Evolutionary conservation across 257 asterid species (phyloP).

Genomic region (Przewalskia tangutica): DNA sequence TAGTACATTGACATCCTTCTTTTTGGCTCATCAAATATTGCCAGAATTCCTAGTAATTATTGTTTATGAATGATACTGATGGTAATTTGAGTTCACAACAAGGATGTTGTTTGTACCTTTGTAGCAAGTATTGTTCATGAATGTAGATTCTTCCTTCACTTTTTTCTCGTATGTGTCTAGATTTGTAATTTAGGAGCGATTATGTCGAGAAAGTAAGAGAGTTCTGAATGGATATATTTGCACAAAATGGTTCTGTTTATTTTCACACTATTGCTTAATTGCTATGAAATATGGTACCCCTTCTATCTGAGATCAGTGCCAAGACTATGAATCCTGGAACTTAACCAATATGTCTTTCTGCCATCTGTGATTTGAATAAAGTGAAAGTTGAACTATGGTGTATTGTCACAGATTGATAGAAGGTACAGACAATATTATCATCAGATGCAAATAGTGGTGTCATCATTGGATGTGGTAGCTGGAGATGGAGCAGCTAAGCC

Average conservation of each 20-base stretch:
- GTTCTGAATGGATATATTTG: background rate
- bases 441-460: slow-evolving; percentile 74
- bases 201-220: background rate
- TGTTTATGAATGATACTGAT: background rate
- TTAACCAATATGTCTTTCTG: background rate
- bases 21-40: background rate
- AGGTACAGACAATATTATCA: slow-evolving; percentile 76
- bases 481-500: slow-evolving; percentile 74
- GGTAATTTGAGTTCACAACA: background rate
- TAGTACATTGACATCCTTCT: background rate
- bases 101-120: background rate
- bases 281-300: no score
- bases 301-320: no score
- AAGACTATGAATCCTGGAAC: background rate
- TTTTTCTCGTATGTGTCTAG: background rate
- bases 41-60: background rate
- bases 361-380: background rate
- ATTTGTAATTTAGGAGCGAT: background rate
- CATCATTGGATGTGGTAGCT: slow-evolving; percentile 64
- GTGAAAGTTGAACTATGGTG: background rate
- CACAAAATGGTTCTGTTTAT: no score
- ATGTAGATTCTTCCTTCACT: background rate
- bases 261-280: no score
- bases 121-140: background rate
- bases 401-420: slow-evolving; percentile 54